Percentiles rank a stretch among this genome's conserved stretches.
Conservation (phyloP, 2,329 filamentous ascomycete species). For the Capronia epimyces region DNA sequence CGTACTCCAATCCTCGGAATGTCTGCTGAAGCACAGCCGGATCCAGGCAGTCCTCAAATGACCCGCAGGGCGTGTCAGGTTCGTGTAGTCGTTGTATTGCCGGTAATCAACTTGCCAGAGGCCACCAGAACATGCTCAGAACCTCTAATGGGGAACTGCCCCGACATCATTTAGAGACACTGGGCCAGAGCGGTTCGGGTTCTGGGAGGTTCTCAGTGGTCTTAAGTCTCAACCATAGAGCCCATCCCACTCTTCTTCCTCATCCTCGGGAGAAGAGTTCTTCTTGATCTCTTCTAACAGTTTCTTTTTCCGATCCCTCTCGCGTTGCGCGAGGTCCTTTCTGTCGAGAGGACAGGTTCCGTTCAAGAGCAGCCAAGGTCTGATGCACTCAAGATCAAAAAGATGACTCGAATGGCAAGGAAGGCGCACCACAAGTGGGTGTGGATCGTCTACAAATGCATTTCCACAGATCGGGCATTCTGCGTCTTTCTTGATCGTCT, state of each 20-base stretch:
- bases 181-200: no score
- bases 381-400: constrained; percentile 61
- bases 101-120: no score
- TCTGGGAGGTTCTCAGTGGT: background rate
- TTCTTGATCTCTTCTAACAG: constrained; percentile 35
- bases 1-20: no score
- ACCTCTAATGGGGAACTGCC: no score
- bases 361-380: constrained; percentile 59
- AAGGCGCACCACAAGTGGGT: constrained; percentile 59
- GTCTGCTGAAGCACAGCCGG: no score
- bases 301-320: constrained; percentile 44
- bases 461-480: constrained; percentile 52
- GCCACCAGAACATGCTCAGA: no score
- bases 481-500: constrained; percentile 29
- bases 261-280: constrained; percentile 34
- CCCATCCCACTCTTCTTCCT: constrained; percentile 46
- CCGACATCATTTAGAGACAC: no score
- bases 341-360: constrained; percentile 60
- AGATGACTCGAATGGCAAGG: constrained; percentile 58
- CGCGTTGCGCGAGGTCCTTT: constrained; percentile 53
- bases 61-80: no score
- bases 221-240: constrained; percentile 38
- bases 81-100: no score
- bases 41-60: no score
- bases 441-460: constrained; percentile 52